These are phyloP conservation scores for Avena insularis DNA, from an alignment of 176 grass and related monocot species.

Conservation along the genomic window DNA sequence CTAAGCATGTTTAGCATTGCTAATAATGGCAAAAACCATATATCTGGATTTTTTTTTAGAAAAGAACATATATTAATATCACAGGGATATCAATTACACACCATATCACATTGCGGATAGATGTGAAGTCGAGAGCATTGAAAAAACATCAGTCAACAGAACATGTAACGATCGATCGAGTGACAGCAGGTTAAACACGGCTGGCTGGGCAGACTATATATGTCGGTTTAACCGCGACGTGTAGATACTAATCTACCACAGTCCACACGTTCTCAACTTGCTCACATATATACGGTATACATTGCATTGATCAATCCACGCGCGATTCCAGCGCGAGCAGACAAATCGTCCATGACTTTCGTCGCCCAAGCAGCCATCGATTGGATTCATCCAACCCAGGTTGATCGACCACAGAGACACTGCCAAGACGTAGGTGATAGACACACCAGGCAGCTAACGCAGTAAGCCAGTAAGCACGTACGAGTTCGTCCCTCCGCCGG, in stretches of 20 bases:
- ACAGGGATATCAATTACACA: no score
- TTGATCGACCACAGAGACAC: background rate
- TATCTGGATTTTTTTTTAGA: background rate
- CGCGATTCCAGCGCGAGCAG: slow-evolving; percentile 5
- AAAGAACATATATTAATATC: no score
- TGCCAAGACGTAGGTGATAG: background rate
- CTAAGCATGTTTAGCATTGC: background rate
- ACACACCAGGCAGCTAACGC: background rate
- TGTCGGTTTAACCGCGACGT: slow-evolving; percentile 35
- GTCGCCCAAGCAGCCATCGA: background rate
- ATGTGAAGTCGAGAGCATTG: background rate
- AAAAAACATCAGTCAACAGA: background rate
- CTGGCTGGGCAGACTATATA: background rate
- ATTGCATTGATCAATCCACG: background rate
- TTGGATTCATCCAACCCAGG: background rate
- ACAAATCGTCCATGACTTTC: slow-evolving; percentile 8
- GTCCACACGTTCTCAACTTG: background rate
- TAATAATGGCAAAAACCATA: background rate
- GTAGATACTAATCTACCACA: background rate
- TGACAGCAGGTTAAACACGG: background rate
- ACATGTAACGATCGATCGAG: background rate
- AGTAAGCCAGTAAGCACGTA: background rate
- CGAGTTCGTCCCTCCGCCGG: background rate
- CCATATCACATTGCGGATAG: no score
- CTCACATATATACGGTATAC: background rate